phyloP scores from a whole-genome alignment of 2,329 filamentous ascomycete genomes.

The Paraphaeosphaeria sporulosa region DNA sequence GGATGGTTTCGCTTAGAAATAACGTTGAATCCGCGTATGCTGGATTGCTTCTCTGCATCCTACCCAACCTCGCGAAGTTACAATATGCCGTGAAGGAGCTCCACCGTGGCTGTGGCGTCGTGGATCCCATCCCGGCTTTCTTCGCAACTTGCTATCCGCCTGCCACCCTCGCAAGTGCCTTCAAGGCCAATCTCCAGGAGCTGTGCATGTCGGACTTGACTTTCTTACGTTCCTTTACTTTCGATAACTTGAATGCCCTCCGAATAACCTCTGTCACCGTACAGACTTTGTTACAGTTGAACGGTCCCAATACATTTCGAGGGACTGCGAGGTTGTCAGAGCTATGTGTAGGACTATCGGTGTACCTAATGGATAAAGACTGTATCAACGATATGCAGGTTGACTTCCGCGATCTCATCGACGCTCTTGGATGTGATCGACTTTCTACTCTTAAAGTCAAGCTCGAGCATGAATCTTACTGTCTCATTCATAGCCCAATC shows the following conservation, averaged over 20 bases:
- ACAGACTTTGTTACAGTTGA: conserved; percentile 26
- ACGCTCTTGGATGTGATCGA: conserved; percentile 26
- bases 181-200: conserved; percentile 18
- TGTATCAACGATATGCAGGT: conserved; percentile 23
- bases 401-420: conserved; percentile 27
- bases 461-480: conserved; percentile 28
- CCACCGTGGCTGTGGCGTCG: conserved; percentile 23
- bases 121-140: conserved; percentile 30
- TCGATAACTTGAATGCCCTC: conserved; percentile 24
- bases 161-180: conserved; percentile 7
- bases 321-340: conserved; percentile 24
- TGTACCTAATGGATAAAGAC: conserved; percentile 28
- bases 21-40: conserved; percentile 34
- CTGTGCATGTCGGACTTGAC: conserved; percentile 26
- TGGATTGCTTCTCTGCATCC: conserved; percentile 26
- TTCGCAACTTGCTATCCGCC: conserved; percentile 27
- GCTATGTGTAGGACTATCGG: conserved; percentile 23
- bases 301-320: conserved; percentile 31
- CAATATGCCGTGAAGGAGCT: conserved; percentile 32
- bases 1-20: conserved; percentile 28
- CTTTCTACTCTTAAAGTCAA: conserved; percentile 25
- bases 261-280: conserved; percentile 25
- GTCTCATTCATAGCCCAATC: conserved; percentile 22
- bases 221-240: conserved; percentile 23
- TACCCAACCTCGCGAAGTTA: conserved; percentile 30